These are phyloP conservation scores for Sporothrix sp. DNA, from an alignment of 2,329 filamentous ascomycete genomes.

Conservation along the genomic window DNA sequence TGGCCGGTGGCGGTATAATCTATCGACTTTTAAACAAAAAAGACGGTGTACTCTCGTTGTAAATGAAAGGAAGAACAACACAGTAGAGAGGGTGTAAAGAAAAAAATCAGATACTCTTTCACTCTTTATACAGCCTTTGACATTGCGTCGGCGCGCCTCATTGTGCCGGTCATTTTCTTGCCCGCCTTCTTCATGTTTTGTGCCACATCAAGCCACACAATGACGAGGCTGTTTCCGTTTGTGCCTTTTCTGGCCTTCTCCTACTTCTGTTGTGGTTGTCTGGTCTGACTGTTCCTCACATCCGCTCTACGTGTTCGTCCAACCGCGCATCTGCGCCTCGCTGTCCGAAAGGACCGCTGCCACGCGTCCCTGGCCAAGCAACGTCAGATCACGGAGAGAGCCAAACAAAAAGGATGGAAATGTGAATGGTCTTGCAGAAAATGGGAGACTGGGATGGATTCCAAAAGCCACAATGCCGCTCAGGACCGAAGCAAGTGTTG, in stretches of 20 bases:
- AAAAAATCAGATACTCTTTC: background rate
- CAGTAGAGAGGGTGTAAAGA: too few relatives aligned
- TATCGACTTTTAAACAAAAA: too few relatives aligned
- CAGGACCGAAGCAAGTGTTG: too few relatives aligned
- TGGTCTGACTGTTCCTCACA: too few relatives aligned
- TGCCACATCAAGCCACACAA: too few relatives aligned
- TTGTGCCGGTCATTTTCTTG: background rate
- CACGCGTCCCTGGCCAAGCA: slow-evolving; percentile 7
- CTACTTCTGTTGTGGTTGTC: too few relatives aligned
- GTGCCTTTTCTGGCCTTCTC: background rate
- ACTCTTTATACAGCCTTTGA: background rate
- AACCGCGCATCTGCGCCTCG: background rate
- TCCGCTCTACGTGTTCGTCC: background rate
- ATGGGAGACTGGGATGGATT: too few relatives aligned
- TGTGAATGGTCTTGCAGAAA: background rate
- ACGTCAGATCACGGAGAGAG: background rate
- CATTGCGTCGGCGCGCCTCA: background rate
- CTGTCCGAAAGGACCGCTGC: background rate
- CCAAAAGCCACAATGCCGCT: too few relatives aligned
- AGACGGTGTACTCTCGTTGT: too few relatives aligned
- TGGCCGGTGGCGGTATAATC: too few relatives aligned
- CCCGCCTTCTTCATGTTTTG: background rate
- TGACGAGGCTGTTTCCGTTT: background rate
- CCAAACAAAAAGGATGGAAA: background rate
- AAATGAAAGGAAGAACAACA: too few relatives aligned